Percentiles rank a stretch among this genome's conserved stretches.
Evolutionary conservation across 805 yeast species (phyloP).

Genomic region (Yarrowia sp.): DNA sequence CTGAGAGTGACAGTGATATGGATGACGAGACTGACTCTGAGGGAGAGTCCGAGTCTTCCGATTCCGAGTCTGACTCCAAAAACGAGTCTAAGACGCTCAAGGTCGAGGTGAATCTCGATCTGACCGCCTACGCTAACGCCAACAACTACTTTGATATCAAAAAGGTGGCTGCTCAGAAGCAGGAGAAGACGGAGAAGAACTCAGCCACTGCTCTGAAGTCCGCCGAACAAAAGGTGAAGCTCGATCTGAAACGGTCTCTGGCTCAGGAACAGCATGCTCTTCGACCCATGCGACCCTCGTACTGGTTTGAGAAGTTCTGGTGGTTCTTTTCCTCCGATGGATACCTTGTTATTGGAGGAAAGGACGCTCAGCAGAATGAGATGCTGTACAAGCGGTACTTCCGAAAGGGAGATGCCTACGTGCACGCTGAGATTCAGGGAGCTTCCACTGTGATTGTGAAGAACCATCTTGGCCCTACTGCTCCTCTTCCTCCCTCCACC

Average conservation of each 20-base stretch:
- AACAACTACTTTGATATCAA: conserved; percentile 78
- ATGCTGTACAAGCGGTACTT: conserved; percentile 80
- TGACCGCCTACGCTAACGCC: conserved; percentile 90
- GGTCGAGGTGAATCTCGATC: conserved; percentile 69
- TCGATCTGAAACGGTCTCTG: conserved; percentile 67
- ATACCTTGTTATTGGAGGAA: conserved; percentile 83
- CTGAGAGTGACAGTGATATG: conserved; percentile 35
- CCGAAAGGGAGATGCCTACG: conserved; percentile 72
- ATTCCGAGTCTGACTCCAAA: conserved; percentile 48
- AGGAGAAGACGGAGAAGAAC: conserved; percentile 77
- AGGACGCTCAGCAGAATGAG: conserved; percentile 80
- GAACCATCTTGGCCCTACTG: conserved; percentile 63
- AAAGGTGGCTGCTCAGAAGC: conserved; percentile 77
- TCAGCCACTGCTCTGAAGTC: conserved; percentile 79
- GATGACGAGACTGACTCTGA: conserved; percentile 48
- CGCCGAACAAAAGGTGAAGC: conserved; percentile 77
- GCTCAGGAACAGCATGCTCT: conserved; percentile 60
- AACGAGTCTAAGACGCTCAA: conserved; percentile 49
- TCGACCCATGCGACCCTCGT: conserved; percentile 63
- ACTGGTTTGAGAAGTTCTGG: conserved; percentile 91
- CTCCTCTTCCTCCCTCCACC: conserved; percentile 77
- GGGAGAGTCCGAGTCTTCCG: conserved; percentile 48
- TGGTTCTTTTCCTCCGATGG: conserved; percentile 96
- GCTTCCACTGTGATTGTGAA: conserved; percentile 79
- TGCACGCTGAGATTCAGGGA: conserved; percentile 76